Base-by-base conservation (phyloP, 768 basidiomycete species). In the Pleurotus sapidus region DNA sequence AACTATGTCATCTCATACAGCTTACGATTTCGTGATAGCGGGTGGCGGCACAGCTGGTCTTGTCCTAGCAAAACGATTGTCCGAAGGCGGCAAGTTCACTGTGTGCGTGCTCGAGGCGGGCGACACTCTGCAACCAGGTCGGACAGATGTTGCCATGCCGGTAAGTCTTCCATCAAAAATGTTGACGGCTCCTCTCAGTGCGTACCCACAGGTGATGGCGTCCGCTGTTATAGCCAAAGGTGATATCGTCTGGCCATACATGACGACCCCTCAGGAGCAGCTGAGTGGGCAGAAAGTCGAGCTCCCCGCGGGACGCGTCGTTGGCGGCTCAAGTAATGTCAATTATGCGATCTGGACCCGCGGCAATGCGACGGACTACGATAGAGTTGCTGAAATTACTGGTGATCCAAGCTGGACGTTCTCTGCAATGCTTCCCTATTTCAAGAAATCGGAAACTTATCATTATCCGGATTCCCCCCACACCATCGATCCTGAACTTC, bases 11-110 rank as follows among this genome's bases (percentile, higher is more conserved):
- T 46, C 45, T 46, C 45, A 49, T 30, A 51, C 7, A 27, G 17
- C 59, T 7, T 61, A 49, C 45, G 57, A 59, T 48, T 61, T 58
- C 48, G 48, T 61, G n/a, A 53, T 61, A 4, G 48, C 55, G 42
- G 60, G 60, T 12, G 61, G 57, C 15, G 57, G 63, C 14, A 49
- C 59, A 15, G 73, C 73, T 1, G 77, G 78, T 20, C 62, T 77
- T 25, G 71, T 72, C 3, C 62, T 78, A 30, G 77, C 76, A 7
- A 66, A 64, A 3, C 64, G 77, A 11, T 65, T 79, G 45, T 61
- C 70, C 3, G 71, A 75, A 48, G 70, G 75, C 59, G 49, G 65
- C 2, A 55, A 64, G 25, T 64, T 63, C 51, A 66, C 67, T 11
- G 74, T 78, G 7, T 63, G 73, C 46, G 72, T 77, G 12, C 56